These are phyloP conservation scores for Parsonsia alboflavescens DNA, from an alignment of 257 asterid species.

Conservation along the genomic window DNA sequence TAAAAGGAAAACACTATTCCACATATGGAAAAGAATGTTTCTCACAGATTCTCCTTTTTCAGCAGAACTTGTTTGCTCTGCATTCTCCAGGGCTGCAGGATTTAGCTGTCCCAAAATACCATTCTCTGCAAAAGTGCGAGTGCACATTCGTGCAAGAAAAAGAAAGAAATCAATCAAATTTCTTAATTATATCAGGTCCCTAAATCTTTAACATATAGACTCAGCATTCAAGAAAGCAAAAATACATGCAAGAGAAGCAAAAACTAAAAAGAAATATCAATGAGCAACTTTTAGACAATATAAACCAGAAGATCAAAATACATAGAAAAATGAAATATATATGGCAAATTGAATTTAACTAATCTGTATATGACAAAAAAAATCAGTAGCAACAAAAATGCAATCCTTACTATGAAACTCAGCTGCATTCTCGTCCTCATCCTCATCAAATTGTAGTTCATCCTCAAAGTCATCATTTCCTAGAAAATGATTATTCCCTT, in stretches of 20 bases:
- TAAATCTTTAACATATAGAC: neutral
- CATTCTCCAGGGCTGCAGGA: constrained; percentile 34
- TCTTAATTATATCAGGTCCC: neutral
- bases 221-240: neutral
- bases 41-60: constrained; percentile 61
- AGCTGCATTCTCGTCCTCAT: constrained; percentile 37
- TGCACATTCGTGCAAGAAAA: neutral
- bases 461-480: constrained; percentile 88
- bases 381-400: neutral
- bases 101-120: constrained; percentile 29
- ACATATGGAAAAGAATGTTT: constrained; percentile 14
- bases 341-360: neutral
- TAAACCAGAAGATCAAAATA: neutral
- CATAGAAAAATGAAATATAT: neutral
- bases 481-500: constrained; percentile 31
- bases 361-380: constrained; percentile 1
- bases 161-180: neutral
- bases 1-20: constrained; percentile 5
- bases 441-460: constrained; percentile 58
- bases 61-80: constrained; percentile 23
- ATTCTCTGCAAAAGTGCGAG: constrained; percentile 35
- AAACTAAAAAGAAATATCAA: neutral
- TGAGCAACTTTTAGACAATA: neutral
- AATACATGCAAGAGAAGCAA: neutral
- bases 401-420: constrained; percentile 40